phyloP scores from a whole-genome alignment of 331 rosid species.

The Malus hybrid region DNA sequence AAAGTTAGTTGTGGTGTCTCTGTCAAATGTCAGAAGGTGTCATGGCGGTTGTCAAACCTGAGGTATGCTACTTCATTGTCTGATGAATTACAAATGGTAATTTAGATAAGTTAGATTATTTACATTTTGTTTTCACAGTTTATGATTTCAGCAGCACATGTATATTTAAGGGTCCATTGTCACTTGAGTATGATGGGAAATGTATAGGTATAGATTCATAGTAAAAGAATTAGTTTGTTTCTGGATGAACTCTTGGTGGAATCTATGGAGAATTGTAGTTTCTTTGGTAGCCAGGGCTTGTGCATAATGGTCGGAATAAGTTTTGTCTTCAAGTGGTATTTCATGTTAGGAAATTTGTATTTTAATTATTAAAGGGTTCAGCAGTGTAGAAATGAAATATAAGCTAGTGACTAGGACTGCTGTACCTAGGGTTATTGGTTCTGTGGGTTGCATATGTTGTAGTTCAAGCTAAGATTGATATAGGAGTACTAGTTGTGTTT shows the following conservation, averaged over 20 bases:
- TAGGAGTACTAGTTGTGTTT: neutral
- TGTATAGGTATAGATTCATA: neutral
- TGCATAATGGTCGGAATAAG: neutral
- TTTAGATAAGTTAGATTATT: neutral
- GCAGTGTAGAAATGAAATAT: no score
- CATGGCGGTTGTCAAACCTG: slow-evolving; percentile 75
- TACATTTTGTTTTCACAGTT: neutral
- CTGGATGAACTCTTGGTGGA: neutral
- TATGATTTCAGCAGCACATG: neutral
- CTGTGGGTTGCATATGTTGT: neutral
- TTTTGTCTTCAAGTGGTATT: neutral
- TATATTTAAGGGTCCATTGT: neutral
- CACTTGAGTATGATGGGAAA: neutral
- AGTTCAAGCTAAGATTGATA: neutral
- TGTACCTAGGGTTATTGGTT: neutral
- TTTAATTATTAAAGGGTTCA: neutral
- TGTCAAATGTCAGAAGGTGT: slow-evolving; percentile 58
- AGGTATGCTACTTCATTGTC: slow-evolving; percentile 36
- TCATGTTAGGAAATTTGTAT: neutral
- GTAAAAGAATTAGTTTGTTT: neutral
- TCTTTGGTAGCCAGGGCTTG: neutral
- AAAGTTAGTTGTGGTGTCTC: slow-evolving; percentile 22
- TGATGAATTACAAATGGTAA: neutral
- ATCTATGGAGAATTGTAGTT: neutral
- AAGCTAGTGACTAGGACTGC: neutral